Evolutionary conservation across 208 protist genomes (phyloP).

Genomic region (Acanthamoeba divionensis): DNA sequence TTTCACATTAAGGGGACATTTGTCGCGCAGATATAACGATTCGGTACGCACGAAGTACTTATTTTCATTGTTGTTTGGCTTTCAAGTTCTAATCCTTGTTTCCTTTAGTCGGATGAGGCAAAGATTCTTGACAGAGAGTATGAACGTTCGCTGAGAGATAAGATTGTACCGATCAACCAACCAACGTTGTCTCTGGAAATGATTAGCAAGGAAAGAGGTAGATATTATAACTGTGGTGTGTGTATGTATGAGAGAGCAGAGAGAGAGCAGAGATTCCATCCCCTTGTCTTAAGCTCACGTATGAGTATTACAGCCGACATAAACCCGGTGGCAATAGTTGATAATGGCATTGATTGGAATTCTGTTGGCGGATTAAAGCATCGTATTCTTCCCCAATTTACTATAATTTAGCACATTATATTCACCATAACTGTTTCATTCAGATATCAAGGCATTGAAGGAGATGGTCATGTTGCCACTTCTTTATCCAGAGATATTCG

Average conservation of each 20-base stretch:
- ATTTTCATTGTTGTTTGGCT: background rate
- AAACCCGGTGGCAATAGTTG: constrained; percentile 28
- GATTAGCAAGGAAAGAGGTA: no score
- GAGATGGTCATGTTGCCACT: constrained; percentile 84
- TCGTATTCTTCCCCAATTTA: constrained; percentile 10
- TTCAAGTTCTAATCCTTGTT: background rate
- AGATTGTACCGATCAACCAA: background rate
- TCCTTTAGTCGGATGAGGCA: no score
- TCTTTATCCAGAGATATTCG: constrained; percentile 80
- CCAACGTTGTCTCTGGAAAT: background rate
- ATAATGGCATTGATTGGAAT: constrained; percentile 60
- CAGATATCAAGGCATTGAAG: constrained; percentile 73
- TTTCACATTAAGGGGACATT: background rate
- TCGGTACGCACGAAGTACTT: background rate
- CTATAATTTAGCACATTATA: background rate
- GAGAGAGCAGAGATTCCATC: background rate
- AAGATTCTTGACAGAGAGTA: background rate
- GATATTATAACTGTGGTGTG: no score
- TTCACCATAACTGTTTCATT: background rate
- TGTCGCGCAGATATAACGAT: background rate
- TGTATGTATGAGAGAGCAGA: background rate
- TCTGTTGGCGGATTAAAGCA: constrained; percentile 67
- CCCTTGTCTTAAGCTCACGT: background rate
- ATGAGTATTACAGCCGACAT: background rate
- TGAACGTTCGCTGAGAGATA: background rate